These are phyloP conservation scores for Nasturtium officinale DNA, from an alignment of 345 rosid genomes.

Conservation along the genomic window DNA sequence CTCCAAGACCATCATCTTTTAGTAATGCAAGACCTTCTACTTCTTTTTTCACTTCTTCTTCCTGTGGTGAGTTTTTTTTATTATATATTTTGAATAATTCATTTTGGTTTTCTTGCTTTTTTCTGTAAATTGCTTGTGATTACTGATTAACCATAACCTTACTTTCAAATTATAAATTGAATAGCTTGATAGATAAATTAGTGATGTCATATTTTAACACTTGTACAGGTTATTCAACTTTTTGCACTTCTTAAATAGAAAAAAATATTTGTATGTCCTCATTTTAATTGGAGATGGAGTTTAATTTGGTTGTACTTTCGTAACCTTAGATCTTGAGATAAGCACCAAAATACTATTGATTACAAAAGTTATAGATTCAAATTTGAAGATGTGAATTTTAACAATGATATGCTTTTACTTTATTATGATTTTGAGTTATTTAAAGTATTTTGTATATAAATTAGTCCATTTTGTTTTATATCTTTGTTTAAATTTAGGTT, in stretches of 20 bases:
- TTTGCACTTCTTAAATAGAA: neutral
- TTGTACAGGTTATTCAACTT: neutral
- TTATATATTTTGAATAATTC: neutral
- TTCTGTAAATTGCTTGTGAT: neutral
- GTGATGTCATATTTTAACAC: neutral
- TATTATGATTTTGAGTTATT: neutral
- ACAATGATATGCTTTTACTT: neutral
- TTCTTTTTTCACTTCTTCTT: slow-evolving; percentile 66
- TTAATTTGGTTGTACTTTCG: neutral
- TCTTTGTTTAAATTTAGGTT: neutral
- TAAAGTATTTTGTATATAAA: neutral
- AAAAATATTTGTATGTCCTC: neutral
- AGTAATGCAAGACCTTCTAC: slow-evolving; percentile 59
- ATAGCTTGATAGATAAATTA: neutral
- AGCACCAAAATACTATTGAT: neutral
- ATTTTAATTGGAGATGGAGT: neutral
- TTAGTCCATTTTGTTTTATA: neutral
- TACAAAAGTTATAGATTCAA: neutral
- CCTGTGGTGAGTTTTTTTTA: slow-evolving; percentile 52
- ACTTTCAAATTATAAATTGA: neutral
- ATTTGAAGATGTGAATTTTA: neutral
- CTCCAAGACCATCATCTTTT: slow-evolving; percentile 53
- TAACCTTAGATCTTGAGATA: neutral
- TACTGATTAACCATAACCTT: neutral
- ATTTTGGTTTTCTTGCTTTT: neutral